Evolutionary conservation across 1,284 basidiomycete genomes (phyloP).

Genomic region (Trametes versicolor): DNA sequence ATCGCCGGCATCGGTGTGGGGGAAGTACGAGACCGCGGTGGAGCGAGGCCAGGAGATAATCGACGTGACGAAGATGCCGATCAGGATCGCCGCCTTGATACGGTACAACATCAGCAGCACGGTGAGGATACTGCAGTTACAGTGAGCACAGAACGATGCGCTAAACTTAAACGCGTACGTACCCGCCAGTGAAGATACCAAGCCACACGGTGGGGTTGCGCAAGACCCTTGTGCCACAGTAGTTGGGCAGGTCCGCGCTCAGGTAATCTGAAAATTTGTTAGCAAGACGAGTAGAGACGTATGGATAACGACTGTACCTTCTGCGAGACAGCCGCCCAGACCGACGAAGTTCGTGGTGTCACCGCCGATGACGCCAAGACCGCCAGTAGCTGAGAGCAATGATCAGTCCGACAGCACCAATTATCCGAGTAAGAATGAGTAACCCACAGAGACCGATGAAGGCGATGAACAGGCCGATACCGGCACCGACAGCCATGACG

Average conservation of each 20-base stretch:
- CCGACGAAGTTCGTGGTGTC: conserved; percentile 78
- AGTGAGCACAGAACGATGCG: neutral
- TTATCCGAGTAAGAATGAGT: neutral
- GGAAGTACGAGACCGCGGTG: conserved; percentile 86
- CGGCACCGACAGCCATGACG: conserved; percentile 85
- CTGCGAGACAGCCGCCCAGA: conserved; percentile 79
- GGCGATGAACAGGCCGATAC: conserved; percentile 90
- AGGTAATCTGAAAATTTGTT: conserved; percentile 45
- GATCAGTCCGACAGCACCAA: conserved; percentile 9
- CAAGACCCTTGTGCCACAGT: conserved; percentile 75
- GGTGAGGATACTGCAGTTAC: conserved; percentile 68
- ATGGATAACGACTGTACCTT: conserved; percentile 48
- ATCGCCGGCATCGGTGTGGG: conserved; percentile 76
- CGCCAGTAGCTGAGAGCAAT: conserved; percentile 59
- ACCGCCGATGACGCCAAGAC: conserved; percentile 84
- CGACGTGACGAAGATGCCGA: conserved; percentile 88
- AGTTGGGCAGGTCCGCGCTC: conserved; percentile 56
- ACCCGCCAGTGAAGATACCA: conserved; percentile 90
- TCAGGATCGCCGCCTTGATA: conserved; percentile 85
- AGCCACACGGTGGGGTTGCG: conserved; percentile 87
- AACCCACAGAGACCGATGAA: conserved; percentile 73
- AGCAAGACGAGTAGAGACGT: neutral
- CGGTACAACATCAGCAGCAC: conserved; percentile 87
- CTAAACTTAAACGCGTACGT: conserved; percentile 36
- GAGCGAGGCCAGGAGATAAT: conserved; percentile 90